Evolutionary conservation across 2,329 filamentous ascomycete genomes (phyloP).

Genomic region (Myriosclerotinia duriaeana): DNA sequence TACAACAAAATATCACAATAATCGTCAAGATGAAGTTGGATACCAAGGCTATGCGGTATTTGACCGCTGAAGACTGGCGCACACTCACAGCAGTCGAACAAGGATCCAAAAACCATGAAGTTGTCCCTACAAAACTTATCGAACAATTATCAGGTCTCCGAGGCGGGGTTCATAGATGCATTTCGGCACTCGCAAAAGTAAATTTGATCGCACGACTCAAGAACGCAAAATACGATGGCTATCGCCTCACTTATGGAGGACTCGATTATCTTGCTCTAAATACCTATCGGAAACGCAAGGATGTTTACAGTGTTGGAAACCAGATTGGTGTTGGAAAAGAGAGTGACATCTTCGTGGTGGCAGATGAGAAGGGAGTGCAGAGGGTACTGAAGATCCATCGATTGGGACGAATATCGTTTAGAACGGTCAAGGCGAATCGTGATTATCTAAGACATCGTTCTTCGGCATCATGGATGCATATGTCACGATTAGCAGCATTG

Average conservation of each 20-base stretch:
- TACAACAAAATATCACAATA: slow-evolving; percentile 6
- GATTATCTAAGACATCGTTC: slow-evolving; percentile 86
- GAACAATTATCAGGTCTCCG: slow-evolving; percentile 78
- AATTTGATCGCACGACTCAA: slow-evolving; percentile 90
- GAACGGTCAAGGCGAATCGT: slow-evolving; percentile 91
- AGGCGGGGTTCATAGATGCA: slow-evolving; percentile 80
- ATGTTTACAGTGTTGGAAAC: slow-evolving; percentile 88
- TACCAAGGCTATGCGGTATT: slow-evolving; percentile 87
- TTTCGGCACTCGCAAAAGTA: slow-evolving; percentile 87
- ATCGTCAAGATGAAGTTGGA: slow-evolving; percentile 78
- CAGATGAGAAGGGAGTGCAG: slow-evolving; percentile 73
- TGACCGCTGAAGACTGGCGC: slow-evolving; percentile 90
- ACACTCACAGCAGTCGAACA: slow-evolving; percentile 91
- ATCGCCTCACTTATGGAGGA: slow-evolving; percentile 92
- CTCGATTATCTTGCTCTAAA: slow-evolving; percentile 97
- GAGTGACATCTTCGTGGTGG: slow-evolving; percentile 93
- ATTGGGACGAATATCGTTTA: slow-evolving; percentile 92
- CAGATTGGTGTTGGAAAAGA: slow-evolving; percentile 97
- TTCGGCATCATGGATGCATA: slow-evolving; percentile 95
- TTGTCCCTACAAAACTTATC: slow-evolving; percentile 89
- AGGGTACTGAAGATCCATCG: slow-evolving; percentile 93
- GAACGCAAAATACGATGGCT: slow-evolving; percentile 96
- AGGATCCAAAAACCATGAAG: slow-evolving; percentile 94
- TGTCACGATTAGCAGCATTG: slow-evolving; percentile 86
- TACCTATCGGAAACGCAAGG: slow-evolving; percentile 75